Base-by-base conservation (phyloP, 2,329 filamentous ascomycete species). In the Periconia sp. region DNA sequence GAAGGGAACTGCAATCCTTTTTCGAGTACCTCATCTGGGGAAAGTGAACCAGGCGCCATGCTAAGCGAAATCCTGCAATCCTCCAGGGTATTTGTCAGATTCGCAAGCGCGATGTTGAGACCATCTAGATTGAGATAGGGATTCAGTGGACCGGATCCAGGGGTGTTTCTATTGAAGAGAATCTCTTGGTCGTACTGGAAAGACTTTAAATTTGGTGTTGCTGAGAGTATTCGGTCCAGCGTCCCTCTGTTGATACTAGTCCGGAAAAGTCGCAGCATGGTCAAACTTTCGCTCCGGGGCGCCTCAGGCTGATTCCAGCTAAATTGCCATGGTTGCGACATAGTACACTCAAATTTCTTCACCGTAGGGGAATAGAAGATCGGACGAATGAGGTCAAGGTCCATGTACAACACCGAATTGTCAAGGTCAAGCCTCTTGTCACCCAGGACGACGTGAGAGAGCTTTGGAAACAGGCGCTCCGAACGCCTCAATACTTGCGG, bases 131-230 rank as follows among this genome's bases (percentile, higher is more conserved):
- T 48, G 15, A 57, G 51, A 13, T 50, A 59, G 1, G 48, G 52
- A n/a, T 42, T 35, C 2, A 58, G 31, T 5, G 50, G 46, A 2
- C 50, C 40, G 2, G 36, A 49, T 1, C 21, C 26, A 9, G 46
- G 28, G 5, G 47, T 48, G 17, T 43, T 32, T 10, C 26, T 31
- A 24, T 54, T 56, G 45, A 56, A 57, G 4, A 47, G 29, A 11
- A 59, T 48, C 28, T 62, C 56, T 8, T 62, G 55, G 34, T 59
- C 55, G 32, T 55, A 55, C 35, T 48, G 29, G 15, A 62, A 50
- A 30, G 40, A 40, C 25, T 47, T 54, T 10, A 60, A 36, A 21
- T 52, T 46, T n/a, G 55, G 51, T 7, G 55, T 52, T 6, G 52
- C 52, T 24, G 41, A 42, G 4, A 62, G 47, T 8, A 62, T 43